phyloP scores from a whole-genome alignment of 768 basidiomycete genomes.

The Mycena polygramma region DNA sequence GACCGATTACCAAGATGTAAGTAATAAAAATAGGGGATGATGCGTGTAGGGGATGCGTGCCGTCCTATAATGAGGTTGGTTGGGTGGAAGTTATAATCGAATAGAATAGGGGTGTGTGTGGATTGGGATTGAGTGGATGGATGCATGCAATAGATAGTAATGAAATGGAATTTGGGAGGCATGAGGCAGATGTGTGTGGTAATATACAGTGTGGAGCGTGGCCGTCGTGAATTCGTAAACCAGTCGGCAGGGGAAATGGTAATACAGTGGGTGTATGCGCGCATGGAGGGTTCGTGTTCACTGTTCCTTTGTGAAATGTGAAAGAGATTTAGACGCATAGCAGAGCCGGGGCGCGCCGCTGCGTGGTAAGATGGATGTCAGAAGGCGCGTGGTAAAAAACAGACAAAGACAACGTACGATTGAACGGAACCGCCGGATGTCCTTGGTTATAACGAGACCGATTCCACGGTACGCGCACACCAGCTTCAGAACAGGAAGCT shows the following conservation, averaged over 20 bases:
- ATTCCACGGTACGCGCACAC: slow-evolving; percentile 75
- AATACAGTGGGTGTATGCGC: slow-evolving; percentile 26
- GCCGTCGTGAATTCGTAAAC: slow-evolving; percentile 32
- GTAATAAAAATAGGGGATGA: slow-evolving; percentile 15
- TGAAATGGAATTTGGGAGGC: neutral
- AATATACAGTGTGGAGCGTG: slow-evolving; percentile 30
- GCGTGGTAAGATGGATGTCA: slow-evolving; percentile 29
- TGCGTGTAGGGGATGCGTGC: slow-evolving; percentile 1
- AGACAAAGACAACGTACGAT: slow-evolving; percentile 52
- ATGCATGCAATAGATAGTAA: neutral
- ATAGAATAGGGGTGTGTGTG: slow-evolving; percentile 17
- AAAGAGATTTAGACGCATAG: slow-evolving; percentile 30
- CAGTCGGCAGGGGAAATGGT: slow-evolving; percentile 11
- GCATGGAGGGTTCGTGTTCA: slow-evolving; percentile 25
- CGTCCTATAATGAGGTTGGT: slow-evolving; percentile 1
- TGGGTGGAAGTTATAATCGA: slow-evolving; percentile 4
- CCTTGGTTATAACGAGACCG: slow-evolving; percentile 62
- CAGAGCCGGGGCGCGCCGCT: slow-evolving; percentile 42
- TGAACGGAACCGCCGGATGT: slow-evolving; percentile 67
- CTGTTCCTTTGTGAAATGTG: slow-evolving; percentile 7
- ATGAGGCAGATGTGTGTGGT: slow-evolving; percentile 16
- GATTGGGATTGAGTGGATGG: neutral
- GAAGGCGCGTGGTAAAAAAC: slow-evolving; percentile 26
- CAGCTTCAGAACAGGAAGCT: slow-evolving; percentile 69
- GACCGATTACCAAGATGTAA: slow-evolving; percentile 31